Base-by-base conservation (phyloP, 345 rosid species). In the Populus simonii region DNA sequence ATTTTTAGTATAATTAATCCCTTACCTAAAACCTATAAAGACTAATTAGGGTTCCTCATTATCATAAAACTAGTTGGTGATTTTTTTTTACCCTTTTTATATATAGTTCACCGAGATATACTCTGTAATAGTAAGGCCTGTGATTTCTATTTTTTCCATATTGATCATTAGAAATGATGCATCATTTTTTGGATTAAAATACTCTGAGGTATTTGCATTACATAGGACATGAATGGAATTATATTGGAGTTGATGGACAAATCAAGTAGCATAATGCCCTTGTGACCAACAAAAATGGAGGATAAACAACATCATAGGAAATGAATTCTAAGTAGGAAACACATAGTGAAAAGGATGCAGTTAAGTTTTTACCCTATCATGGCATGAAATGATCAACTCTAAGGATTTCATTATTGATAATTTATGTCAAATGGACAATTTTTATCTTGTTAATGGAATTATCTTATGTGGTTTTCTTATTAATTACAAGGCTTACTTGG, bases 201-300 rank as follows among this genome's bases (percentile, higher is more conserved):
- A 80, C 81, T 89, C 87, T 0, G 89, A 88, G 23, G 88, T 86
- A 53, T 89, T 89, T 17, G 89, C 89, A 76, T 86, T 88, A 88
- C 90, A 88, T 8, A 86, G 79, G 45, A 86, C 89, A 7, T 87
- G 59, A 71, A 89, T 88, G 45, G 88, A 85, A 39, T 75, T 88
- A 71, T 73, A 82, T 66, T 80, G 86, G 11, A 86, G 74, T 68
- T 80, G 75, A 27, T 41, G 79, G 51, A 71, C 73, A 25, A 76
- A 80, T 76, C 83, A 76, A 4, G 80, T 71, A 33, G 75, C 80
- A 8, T 80, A 39, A 15, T 80, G 83, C 2, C 76, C 77, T 77
- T 67, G 69, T 45, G 4, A 51, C 27, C 3, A 63, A 27, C 2
- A 63, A 63, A 25, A 63, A 63, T 63, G 5, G 1, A 3, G 17